Evolutionary conservation across 495 filamentous ascomycete species (phyloP), one percentile per base, ranked within the genome.

Genomic region (Bryoglossum gracile): DNA sequence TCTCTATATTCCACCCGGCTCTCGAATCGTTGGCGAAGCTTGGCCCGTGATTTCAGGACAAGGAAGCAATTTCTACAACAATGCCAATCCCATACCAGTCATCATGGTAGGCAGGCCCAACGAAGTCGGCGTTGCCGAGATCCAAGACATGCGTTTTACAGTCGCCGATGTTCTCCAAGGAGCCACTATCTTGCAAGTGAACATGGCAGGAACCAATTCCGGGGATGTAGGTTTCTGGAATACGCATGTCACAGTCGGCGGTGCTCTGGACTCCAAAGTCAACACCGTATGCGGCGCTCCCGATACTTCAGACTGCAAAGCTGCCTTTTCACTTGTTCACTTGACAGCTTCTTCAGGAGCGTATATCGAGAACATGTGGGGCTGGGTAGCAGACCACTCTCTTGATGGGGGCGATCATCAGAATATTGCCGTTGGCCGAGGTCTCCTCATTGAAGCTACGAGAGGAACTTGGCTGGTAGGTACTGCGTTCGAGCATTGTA

Each of bases 401-500:
- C 59, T 83, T 6, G 81, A 84, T 32, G 39, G 42, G 11, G 71
- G 68, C 41, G 55, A 64, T 3, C 51, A 52, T 19, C 62, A 68
- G 33, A 80, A 75, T 4, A 58, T 84, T 18, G 80, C 76, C 52
- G 67, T 68, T 8, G 81, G 81, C 1, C 74, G 81, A 24, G 81
- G 87, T 2, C 62, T 76, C 19, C 70, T 83, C 19, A 72, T 84
- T 43, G 75, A 82, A 51, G 62, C 74, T 1, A 69, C 64, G 5
- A 64, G 68, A 39, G 76, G 76, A 3, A 78, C 78, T 25, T 84
- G 81, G 78, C 62, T 83, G 19, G 76, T 77, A 47, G 87, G 82
- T 21, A 80, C 86, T 1, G 76, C 75, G 0, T 80, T 80, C 14
- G 87, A 94, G 67, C 87, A 94, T 58, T 77, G 78, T 62, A 72